A percentile compares a stretch with the other conserved stretches of the same genome.
Evolutionary conservation across 768 basidiomycete species (phyloP).

Genomic region (Leccinum longicurvipes): DNA sequence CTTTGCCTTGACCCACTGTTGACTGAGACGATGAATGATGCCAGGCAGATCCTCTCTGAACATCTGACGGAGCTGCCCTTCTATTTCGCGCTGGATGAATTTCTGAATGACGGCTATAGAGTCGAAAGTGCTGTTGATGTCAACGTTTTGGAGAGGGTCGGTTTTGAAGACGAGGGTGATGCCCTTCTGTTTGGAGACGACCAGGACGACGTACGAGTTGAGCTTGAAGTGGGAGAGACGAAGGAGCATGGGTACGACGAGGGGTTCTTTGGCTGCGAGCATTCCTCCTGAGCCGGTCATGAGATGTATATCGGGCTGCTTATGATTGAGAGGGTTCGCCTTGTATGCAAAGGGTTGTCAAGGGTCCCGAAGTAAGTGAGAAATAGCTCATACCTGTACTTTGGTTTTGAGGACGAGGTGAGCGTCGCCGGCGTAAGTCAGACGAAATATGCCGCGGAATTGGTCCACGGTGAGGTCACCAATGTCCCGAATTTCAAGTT

Average conservation of each 20-base stretch:
- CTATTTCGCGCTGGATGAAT: slow-evolving; percentile 96
- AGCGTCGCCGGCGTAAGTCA: slow-evolving; percentile 94
- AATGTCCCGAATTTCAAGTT: slow-evolving; percentile 95
- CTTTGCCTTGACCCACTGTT: slow-evolving; percentile 93
- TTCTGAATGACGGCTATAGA: slow-evolving; percentile 97
- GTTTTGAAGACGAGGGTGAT: slow-evolving; percentile 99
- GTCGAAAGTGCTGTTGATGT: slow-evolving; percentile 97
- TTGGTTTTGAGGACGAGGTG: slow-evolving; percentile 83
- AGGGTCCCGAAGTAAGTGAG: not conserved
- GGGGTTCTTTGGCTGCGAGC: slow-evolving; percentile 90
- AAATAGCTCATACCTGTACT: slow-evolving; percentile 65
- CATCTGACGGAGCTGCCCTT: slow-evolving; percentile 96
- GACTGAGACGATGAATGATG: slow-evolving; percentile 93
- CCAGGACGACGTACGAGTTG: slow-evolving; percentile 93
- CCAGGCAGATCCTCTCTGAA: slow-evolving; percentile 95
- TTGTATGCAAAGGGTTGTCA: slow-evolving; percentile 29
- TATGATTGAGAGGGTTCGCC: slow-evolving; percentile 95
- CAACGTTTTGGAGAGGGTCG: slow-evolving; percentile 95
- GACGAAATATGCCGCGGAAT: slow-evolving; percentile 93
- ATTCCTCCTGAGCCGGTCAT: slow-evolving; percentile 82
- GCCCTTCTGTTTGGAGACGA: slow-evolving; percentile 96
- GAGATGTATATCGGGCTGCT: slow-evolving; percentile 85
- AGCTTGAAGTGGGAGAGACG: slow-evolving; percentile 94
- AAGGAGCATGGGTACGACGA: slow-evolving; percentile 97
- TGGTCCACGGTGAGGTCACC: slow-evolving; percentile 95